Evolutionary conservation across 192 early-diverging fungal species (phyloP), one percentile per base, ranked within the genome.

Genomic region (Oehlia diaphana): DNA sequence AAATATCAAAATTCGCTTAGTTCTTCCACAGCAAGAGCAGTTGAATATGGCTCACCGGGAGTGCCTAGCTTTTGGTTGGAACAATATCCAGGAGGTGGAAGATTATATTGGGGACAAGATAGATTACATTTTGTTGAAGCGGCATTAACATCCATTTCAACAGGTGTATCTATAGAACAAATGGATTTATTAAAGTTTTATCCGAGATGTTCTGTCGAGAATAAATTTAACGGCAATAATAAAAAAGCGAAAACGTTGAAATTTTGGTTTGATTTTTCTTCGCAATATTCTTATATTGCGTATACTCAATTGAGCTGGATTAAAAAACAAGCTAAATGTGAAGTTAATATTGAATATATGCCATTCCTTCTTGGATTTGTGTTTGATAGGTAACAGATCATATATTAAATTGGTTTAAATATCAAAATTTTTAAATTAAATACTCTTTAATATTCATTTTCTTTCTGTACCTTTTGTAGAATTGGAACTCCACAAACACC

Each of bases 201-300:
- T 33, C 72, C 72, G n/a, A 69, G 39, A 26, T 49, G 16, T 81
- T 4, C 39, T 35, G 33, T 35, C 31, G 44, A 47, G 9, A 47
- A 47, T 13, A 47, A 47, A 47, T 5, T 47, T 47, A 47, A 47
- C 2, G 42, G 1, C 7, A 47, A 47, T 47, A 47, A 33, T 12
- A 78, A 14, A 81, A 65, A 26, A 47, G 44, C 13, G 9, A 47
- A 12, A 47, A 47, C 44, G 44, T 47, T 47, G 44, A 47, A 47
- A 47, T 81, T 78, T 73, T 82, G 77, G 31, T 82, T 63, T 78
- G 81, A 82, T 69, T 78, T 82, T 68, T 3, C 76, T 5, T 78
- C 76, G 23, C 69, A 76, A 33, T 82, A 70, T 50, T 71, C 50
- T 28, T 82, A 77, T 47, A 23, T 82, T 14, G 81, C 76, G 1